Base-by-base conservation (phyloP, 192 early-diverging fungal genomes). In the Piromyces finnis region DNA sequence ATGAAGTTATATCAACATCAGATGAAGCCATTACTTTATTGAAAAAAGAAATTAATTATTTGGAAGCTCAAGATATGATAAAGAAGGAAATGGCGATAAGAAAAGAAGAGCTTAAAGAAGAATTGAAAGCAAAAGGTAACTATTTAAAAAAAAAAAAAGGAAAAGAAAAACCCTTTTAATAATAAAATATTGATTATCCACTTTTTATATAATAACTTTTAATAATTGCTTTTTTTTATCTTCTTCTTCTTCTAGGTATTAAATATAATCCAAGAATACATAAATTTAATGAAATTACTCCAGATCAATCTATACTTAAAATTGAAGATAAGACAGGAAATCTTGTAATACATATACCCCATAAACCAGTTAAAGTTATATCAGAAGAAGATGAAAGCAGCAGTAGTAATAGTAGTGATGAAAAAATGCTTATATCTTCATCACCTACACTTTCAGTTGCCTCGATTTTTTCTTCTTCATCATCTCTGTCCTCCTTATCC, bases 1-100 rank as follows among this genome's bases (percentile, higher is more conserved):
- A 91, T 82, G 87, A 91, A 83, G 81, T 96, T 13, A 78, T 92
- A 77, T 93, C 90, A 28, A 87, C 90, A 32, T 86, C 89, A 9
- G 95, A 96, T 83, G 89, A 88, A 27, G 83, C 83, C 37, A 39
- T 82, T 4, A 68, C 2, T n/a, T n/a, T 68, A 68, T 68, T 68
- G 9, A 68, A 68, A n/a, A 68, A 68, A n/a, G 51, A 68, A 68
- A 68, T 68, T 5, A 17, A 68, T 68, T 68, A 68, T 68, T n/a
- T 68, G 11, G 51, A 68, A n/a, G 51, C 26, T 26, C 51, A 68
- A 68, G 51, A 68, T n/a, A 7, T 26, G 0, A 68, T 68, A 7
- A 68, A 68, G n/a, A 68, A 68, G 51, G 51, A 68, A 68, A 68
- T 68, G 51, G 51, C 51, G 0, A n/a, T 68, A 68, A 68, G 51